Evolutionary conservation across 2,329 filamentous ascomycete species (phyloP).

Genomic region (Fusarium sp.): DNA sequence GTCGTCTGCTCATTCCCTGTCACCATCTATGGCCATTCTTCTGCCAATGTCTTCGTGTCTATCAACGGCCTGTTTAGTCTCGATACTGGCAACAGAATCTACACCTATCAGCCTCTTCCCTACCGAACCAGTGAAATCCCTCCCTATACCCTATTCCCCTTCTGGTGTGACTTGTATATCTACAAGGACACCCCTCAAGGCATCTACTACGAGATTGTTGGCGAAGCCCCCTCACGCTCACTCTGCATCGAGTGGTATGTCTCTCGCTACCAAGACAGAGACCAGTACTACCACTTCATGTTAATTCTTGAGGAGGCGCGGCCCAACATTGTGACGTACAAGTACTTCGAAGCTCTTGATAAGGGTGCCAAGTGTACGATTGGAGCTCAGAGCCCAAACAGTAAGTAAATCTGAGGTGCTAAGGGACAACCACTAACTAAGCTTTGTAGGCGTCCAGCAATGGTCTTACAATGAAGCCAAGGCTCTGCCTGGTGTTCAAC

Average conservation of each 20-base stretch:
- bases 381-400: conserved; percentile 8
- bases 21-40: background rate
- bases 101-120: background rate
- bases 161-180: conserved; percentile 10
- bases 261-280: conserved; percentile 5
- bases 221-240: background rate
- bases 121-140: background rate
- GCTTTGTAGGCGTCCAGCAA: background rate
- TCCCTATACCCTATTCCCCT: background rate
- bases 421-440: too few species aligned
- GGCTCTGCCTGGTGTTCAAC: conserved; percentile 5
- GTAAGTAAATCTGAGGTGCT: background rate
- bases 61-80: conserved; percentile 8
- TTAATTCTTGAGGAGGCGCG: conserved; percentile 3
- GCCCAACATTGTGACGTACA: conserved; percentile 12
- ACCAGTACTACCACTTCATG: conserved; percentile 13
- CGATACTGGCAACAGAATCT: background rate
- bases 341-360: conserved; percentile 8
- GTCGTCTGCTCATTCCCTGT: conserved; percentile 1
- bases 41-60: background rate
- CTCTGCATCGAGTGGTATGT: conserved; percentile 10
- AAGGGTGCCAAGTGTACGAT: conserved; percentile 5
- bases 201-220: conserved; percentile 6
- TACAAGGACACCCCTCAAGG: conserved; percentile 12
- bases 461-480: conserved; percentile 14